These are phyloP conservation scores for Epichloe scottii DNA, from an alignment of 2,329 filamentous ascomycete species.

Conservation along the genomic window DNA sequence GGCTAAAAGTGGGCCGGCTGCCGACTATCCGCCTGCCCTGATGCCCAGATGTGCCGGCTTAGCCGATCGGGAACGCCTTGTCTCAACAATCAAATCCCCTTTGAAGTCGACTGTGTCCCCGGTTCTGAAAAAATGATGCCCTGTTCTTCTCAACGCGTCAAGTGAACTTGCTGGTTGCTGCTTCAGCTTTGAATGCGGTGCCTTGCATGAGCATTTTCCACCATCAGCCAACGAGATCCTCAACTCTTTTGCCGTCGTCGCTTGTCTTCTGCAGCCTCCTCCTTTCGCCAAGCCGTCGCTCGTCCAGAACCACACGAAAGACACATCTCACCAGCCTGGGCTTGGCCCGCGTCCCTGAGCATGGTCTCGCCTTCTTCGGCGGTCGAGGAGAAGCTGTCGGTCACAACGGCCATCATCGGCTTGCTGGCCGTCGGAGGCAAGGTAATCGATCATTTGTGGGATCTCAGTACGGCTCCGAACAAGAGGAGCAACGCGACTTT, in stretches of 20 bases:
- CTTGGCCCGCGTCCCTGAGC: background rate
- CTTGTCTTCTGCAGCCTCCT: background rate
- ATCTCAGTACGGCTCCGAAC: constrained; percentile 20
- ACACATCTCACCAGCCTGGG: background rate
- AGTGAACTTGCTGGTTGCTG: background rate
- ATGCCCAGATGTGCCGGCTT: constrained; percentile 3
- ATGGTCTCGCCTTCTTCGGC: constrained; percentile 1
- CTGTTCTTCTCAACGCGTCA: background rate
- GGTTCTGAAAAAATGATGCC: background rate
- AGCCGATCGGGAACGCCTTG: background rate
- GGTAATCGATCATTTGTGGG: constrained; percentile 21
- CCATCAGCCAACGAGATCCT: background rate
- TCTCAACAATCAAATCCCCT: background rate
- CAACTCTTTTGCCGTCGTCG: background rate
- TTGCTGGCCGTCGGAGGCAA: constrained; percentile 23
- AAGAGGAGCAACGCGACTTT: constrained; percentile 14
- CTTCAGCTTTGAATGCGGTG: background rate
- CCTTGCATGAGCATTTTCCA: background rate
- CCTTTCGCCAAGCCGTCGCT: background rate
- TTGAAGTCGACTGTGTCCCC: background rate
- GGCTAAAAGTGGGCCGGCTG: constrained; percentile 3
- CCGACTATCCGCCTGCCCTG: constrained; percentile 5
- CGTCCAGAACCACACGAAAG: background rate
- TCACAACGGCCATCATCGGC: constrained; percentile 25
- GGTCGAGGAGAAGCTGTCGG: constrained; percentile 17